phyloP scores from a whole-genome alignment of 805 yeast species.

The Cyberlindnera veronae region DNA sequence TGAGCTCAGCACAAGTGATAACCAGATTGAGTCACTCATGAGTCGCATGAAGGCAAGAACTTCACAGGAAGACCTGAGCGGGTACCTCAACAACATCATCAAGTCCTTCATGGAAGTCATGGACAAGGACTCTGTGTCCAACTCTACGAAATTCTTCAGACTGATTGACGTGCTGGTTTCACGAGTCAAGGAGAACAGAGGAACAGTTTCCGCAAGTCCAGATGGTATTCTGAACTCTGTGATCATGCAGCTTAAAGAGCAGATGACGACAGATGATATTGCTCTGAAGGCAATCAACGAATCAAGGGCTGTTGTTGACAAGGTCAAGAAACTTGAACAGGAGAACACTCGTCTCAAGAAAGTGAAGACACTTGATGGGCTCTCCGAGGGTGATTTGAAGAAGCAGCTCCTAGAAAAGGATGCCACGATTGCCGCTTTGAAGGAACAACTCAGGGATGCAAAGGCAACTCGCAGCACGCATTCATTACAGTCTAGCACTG shows the following conservation, averaged over 20 bases:
- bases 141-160: constrained; percentile 45
- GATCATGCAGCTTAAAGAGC: constrained; percentile 57
- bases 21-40: constrained; percentile 13
- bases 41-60: constrained; percentile 26
- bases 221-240: constrained; percentile 56
- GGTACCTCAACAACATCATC: constrained; percentile 55
- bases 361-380: constrained; percentile 8
- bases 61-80: constrained; percentile 53
- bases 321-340: constrained; percentile 38
- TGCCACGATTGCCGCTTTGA: constrained; percentile 17
- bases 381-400: constrained; percentile 40
- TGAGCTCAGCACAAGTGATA: constrained; percentile 27
- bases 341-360: constrained; percentile 17
- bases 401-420: constrained; percentile 55
- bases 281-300: constrained; percentile 61
- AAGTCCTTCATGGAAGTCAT: constrained; percentile 52
- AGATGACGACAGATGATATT: constrained; percentile 71
- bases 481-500: no score
- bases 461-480: not conserved
- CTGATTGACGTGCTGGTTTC: constrained; percentile 46
- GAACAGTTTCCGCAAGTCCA: constrained; percentile 39
- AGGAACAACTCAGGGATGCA: constrained; percentile 4
- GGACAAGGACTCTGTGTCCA: constrained; percentile 42
- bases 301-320: constrained; percentile 39
- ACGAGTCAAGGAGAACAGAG: constrained; percentile 34